Percentiles rank a stretch among this genome's conserved stretches.
Conservation (phyloP, 148 eudicot genomes). For the Limonium bicolor region DNA sequence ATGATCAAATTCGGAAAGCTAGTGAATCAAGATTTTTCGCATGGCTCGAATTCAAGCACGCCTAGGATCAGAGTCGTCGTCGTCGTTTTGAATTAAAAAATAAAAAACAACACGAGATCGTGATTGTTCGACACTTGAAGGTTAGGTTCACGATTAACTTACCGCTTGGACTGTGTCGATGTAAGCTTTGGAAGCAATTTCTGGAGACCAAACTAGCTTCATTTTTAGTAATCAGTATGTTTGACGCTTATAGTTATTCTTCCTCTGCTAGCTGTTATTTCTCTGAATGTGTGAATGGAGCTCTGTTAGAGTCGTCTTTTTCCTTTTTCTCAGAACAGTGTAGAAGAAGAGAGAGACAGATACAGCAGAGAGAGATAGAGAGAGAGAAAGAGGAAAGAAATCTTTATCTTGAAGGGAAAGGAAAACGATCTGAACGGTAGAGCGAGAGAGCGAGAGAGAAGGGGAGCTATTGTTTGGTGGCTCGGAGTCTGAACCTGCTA, state of each 20-base stretch:
- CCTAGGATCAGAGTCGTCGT: background rate
- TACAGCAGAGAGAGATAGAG: background rate
- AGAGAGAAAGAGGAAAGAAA: background rate
- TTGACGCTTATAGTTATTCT: background rate
- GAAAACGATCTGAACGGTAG: background rate
- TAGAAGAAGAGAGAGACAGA: background rate
- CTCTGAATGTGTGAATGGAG: too few species aligned
- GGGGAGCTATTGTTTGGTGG: too few species aligned
- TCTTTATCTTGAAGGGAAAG: background rate
- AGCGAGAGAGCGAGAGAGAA: background rate
- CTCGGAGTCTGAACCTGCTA: too few species aligned
- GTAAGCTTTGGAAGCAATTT: conserved; percentile 65
- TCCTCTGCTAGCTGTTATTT: background rate
- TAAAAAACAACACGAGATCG: background rate
- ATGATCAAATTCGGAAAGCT: background rate
- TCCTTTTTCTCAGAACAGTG: background rate
- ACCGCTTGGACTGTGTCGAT: conserved; percentile 74
- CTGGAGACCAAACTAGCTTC: conserved; percentile 88
- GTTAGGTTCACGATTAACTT: too few species aligned
- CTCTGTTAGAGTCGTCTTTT: conserved; percentile 3
- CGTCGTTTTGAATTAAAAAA: background rate
- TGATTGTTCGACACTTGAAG: too few species aligned
- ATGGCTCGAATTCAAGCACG: background rate
- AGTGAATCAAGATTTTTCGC: background rate
- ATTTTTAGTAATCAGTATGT: conserved; percentile 19